phyloP scores from a whole-genome alignment of 2,329 filamentous ascomycete genomes.

The Arthrobotrys sphaeroides region DNA sequence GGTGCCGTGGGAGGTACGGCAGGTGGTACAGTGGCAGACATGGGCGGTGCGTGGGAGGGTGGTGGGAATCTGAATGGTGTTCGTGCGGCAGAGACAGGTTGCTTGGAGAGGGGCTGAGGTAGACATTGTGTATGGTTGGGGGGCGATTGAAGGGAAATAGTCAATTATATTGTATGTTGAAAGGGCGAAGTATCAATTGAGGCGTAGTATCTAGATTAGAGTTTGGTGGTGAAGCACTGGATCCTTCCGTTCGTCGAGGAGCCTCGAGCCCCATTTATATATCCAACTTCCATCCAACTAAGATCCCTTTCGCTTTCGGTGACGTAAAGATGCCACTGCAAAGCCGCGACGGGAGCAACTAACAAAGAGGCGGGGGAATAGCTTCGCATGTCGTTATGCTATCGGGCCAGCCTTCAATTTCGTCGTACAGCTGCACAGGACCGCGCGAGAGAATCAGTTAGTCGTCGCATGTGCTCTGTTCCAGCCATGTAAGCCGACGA shows the following conservation, averaged over 20 bases:
- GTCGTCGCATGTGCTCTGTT: not conserved
- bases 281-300: not conserved
- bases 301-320: not conserved
- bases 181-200: not conserved
- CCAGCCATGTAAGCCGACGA: not conserved
- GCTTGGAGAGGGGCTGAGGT: constrained; percentile 10
- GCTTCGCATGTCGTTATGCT: constrained; percentile 6
- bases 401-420: not conserved
- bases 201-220: too few species aligned
- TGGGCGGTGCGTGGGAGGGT: constrained; percentile 22
- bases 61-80: constrained; percentile 13
- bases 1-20: constrained; percentile 38
- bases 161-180: not conserved
- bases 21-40: constrained; percentile 43
- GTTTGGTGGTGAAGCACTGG: too few species aligned
- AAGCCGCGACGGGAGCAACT: not conserved
- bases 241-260: not conserved
- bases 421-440: not conserved
- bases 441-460: not conserved
- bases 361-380: not conserved
- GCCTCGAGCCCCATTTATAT: not conserved
- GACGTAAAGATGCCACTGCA: not conserved
- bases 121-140: constrained; percentile 1
- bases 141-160: not conserved
- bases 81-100: constrained; percentile 40